These are phyloP conservation scores for Pseudoscleropodium purum DNA, from an alignment of 225 moss, liverwort and hornwort species.

Conservation along the genomic window DNA sequence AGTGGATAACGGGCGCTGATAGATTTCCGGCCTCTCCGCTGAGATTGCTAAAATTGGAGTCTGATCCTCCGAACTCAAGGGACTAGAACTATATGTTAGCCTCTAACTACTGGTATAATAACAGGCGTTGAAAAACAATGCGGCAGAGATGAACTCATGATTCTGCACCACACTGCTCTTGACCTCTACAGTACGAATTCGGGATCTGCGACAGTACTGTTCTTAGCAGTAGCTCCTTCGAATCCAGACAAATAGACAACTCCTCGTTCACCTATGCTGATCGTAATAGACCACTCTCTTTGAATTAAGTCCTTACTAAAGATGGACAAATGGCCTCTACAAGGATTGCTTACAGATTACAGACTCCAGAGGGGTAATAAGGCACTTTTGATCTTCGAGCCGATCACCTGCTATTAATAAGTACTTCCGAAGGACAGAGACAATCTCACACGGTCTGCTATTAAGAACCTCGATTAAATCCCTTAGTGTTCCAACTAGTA, in stretches of 20 bases:
- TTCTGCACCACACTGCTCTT: background rate
- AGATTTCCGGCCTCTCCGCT: background rate
- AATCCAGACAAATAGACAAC: background rate
- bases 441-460: background rate
- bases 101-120: background rate
- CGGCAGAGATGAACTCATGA: background rate
- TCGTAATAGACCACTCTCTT: background rate
- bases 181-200: background rate
- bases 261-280: background rate
- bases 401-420: background rate
- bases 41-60: background rate
- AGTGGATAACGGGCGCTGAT: background rate
- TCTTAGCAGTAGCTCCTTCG: background rate
- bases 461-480: background rate
- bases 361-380: background rate
- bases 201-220: background rate
- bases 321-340: background rate
- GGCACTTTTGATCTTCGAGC: background rate
- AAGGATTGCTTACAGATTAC: background rate
- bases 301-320: background rate
- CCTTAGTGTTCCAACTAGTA: background rate
- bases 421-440: background rate
- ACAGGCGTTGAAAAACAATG: background rate
- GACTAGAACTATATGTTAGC: background rate
- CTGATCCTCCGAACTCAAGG: background rate